Base-by-base conservation (phyloP, 495 filamentous ascomycete genomes). In the Talaromyces borbonicus region DNA sequence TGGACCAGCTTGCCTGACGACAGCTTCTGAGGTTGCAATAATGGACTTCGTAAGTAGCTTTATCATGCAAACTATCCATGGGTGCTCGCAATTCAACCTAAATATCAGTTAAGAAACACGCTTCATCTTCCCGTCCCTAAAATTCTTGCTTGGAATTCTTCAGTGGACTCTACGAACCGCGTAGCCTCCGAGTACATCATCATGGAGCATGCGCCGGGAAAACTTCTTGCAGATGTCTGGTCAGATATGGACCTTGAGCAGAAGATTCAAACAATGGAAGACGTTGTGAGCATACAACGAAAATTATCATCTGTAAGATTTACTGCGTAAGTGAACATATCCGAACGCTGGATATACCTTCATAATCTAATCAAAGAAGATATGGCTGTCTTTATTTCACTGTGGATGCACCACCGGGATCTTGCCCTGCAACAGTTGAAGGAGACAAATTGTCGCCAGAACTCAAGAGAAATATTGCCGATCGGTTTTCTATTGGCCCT, bases 171-270 rank as follows among this genome's bases (percentile, higher is more conserved):
- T 30, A 48, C 44, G 19, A 66, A 58, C 37, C 29, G 54, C 26
- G 56, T 65, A 38, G 59, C 59, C n/a, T 54, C 50, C 22, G 64
- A 68, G 47, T 68, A 67, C 40, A 68, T 71, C 49, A 62, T 71
- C 9, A 68, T 64, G 59, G 57, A 68, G 49, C 50, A 66, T 32
- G 58, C 57, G 16, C 6, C 44, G 3, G 65, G 63, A 2, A 44
- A 26, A 12, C 45, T 56, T 32, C 47, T 66, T 19, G 51, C 43
- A 1, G 31, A 48, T 32, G 26, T 59, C 8, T 67, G 62, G 63
- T 11, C 27, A 4, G 48, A 47, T 37, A 38, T 65, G 46, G 51
- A 49, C 30, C 36, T 57, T 20, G 47, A 57, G 22, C n/a, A 58
- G 16, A 57, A 55, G 36, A 16, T 61, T 29, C 18, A 48, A 25